These are phyloP conservation scores for Coemansia sp. DNA, from an alignment of 192 early-diverging fungal genomes.

Conservation along the genomic window DNA sequence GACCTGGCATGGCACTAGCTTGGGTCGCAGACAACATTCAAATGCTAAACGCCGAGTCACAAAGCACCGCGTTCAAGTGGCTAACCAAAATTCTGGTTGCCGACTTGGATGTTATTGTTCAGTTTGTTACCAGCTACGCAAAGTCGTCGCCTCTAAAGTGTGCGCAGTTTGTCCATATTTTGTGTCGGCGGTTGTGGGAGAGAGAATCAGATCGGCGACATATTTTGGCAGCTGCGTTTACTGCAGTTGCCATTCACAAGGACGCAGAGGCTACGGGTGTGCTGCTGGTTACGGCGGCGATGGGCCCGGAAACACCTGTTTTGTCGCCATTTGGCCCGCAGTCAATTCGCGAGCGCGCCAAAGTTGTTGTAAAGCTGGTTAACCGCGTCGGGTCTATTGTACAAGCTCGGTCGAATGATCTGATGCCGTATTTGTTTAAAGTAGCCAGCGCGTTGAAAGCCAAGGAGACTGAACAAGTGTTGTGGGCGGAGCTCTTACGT, in stretches of 20 bases:
- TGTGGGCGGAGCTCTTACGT: conserved; percentile 43
- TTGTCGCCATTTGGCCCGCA: conserved; percentile 25
- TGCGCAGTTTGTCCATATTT: conserved; percentile 20
- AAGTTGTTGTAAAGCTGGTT: conserved; percentile 10
- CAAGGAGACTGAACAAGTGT: conserved; percentile 11
- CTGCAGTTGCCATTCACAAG: conserved; percentile 2
- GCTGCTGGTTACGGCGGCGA: conserved; percentile 18
- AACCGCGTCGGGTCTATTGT: not conserved
- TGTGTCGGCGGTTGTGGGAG: conserved; percentile 27
- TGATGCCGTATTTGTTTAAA: conserved; percentile 28
- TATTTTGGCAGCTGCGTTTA: conserved; percentile 19
- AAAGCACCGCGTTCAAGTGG: conserved; percentile 21
- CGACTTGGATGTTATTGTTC: not conserved
- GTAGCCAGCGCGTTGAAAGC: conserved; percentile 19
- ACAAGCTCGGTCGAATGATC: not conserved
- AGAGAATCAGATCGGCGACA: conserved; percentile 14
- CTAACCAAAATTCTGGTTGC: not conserved
- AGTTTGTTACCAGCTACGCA: conserved; percentile 13
- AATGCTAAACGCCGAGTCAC: conserved; percentile 13
- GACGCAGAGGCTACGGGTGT: conserved; percentile 23
- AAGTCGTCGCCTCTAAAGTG: conserved; percentile 10
- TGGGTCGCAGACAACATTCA: conserved; percentile 23
- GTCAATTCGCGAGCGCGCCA: conserved; percentile 15
- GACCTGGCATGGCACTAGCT: not conserved
- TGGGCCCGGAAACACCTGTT: conserved; percentile 22